Base-by-base conservation (phyloP, 345 rosid species). In the Kernera saxatilis region DNA sequence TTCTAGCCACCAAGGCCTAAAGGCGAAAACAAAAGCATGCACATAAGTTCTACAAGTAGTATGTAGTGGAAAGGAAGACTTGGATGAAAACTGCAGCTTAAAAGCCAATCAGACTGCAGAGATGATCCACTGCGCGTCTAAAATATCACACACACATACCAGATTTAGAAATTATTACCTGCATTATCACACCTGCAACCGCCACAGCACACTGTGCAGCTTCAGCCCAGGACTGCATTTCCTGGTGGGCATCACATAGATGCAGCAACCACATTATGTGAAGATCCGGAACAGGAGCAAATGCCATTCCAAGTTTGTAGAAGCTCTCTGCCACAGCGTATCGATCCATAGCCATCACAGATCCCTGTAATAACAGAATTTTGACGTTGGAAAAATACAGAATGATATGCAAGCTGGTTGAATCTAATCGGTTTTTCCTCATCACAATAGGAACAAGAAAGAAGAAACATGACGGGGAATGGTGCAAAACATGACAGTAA, bases 221-320 rank as follows among this genome's bases (percentile, higher is more conserved):
- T 83, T 94, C 98, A 73, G 99, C 98, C 86, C 87, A 94, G 45
- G 99, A 91, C 80, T 91, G 99, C 98, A 94, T 94, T 85, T 94
- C 99, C 82, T 94, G 99, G 83, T 91, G 99, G 1, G 99, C 98
- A 81, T 94, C 99, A 72, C 99, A 94, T 51, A 94, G 79, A 86
- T 94, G 99, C 72, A 94, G 76, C 74, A 94, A 85, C 98, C 99
- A 94, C 99, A 94, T 94, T 56, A 94, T 91, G 80, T 94, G 98
- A 82, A 94, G 99, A 82, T 94, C 99, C 0, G 99, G 99, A 73
- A 94, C 99, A 69, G 98, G 92, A 48, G 97, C 88, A 87, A 94
- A 94, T 56, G 99, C 99, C 93, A 94, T 89, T 64, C 97, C 99
- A 77, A 94, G 95, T 83, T 88, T 94, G 76, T 89, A 88, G 77